phyloP scores from a whole-genome alignment of 2,329 filamentous ascomycete genomes.

The Hypoxylon sp. region DNA sequence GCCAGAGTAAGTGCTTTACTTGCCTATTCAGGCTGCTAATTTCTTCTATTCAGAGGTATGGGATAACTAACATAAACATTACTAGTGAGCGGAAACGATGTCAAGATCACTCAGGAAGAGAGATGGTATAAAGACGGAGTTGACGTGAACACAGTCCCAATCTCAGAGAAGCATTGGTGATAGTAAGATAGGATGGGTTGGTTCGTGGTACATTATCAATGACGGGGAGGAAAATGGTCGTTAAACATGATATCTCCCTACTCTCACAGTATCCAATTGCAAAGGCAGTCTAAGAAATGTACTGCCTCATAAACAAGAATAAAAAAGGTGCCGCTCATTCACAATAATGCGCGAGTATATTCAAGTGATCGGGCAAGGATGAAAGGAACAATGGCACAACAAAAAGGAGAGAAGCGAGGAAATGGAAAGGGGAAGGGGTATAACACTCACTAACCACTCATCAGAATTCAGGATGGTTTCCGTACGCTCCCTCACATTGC shows the following conservation, averaged over 20 bases:
- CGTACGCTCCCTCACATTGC: not conserved
- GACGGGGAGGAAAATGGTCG: not conserved
- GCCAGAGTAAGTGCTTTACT: conserved; percentile 62
- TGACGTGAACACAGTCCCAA: conserved; percentile 75
- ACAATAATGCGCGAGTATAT: not conserved
- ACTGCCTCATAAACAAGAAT: not conserved
- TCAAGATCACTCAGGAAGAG: conserved; percentile 71
- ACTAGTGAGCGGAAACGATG: conserved; percentile 76
- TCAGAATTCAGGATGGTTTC: not conserved
- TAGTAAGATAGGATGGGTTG: not conserved
- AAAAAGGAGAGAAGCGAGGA: not conserved
- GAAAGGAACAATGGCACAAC: not conserved
- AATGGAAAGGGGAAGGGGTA: not conserved
- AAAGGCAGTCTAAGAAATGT: not conserved
- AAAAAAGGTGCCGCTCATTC: not conserved
- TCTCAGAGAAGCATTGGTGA: conserved; percentile 77
- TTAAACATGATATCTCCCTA: not conserved
- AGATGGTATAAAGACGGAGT: conserved; percentile 79
- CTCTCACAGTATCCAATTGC: not conserved
- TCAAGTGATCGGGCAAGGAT: not conserved
- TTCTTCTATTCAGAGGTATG: not conserved
- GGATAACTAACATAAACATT: conserved; percentile 5
- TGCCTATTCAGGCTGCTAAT: not conserved
- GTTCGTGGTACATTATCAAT: not conserved
- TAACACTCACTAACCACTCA: not conserved